These are phyloP conservation scores for Aciculoconidium aculeatum DNA, from an alignment of 805 yeast species.

Conservation along the genomic window DNA sequence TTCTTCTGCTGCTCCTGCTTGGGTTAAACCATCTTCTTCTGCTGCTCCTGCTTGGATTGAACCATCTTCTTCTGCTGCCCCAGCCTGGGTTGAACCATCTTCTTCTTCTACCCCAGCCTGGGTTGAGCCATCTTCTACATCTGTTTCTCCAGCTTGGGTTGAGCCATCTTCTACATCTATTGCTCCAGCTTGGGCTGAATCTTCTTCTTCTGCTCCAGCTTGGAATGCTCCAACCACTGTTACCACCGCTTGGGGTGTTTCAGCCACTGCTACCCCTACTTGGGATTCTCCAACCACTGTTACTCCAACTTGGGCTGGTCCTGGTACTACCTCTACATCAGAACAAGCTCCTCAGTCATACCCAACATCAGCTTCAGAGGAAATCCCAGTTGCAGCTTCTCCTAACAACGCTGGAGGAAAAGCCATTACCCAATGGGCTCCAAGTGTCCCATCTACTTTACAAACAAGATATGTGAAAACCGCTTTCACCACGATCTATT, in stretches of 20 bases:
- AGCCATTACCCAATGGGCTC: background rate
- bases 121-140: constrained; percentile 4
- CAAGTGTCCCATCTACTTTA: constrained; percentile 1
- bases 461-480: constrained; percentile 3
- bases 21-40: constrained; percentile 8
- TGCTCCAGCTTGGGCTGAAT: constrained; percentile 1
- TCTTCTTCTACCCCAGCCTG: constrained; percentile 4
- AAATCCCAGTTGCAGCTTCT: background rate
- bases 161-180: constrained; percentile 1
- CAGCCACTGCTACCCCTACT: constrained; percentile 3
- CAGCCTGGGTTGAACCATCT: too few species aligned
- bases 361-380: background rate
- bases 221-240: constrained; percentile 1
- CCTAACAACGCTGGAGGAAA: constrained; percentile 1
- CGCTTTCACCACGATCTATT: background rate
- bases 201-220: constrained; percentile 2
- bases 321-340: constrained; percentile 1
- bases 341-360: background rate
- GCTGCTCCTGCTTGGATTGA: constrained; percentile 8
- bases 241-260: constrained; percentile 2
- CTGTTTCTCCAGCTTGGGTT: constrained; percentile 3
- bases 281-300: constrained; percentile 3
- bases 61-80: constrained; percentile 2
- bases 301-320: background rate
- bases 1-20: constrained; percentile 4